Evolutionary conservation across 176 grass and related monocot genomes (phyloP).

Genomic region (Lolium multiflorum): DNA sequence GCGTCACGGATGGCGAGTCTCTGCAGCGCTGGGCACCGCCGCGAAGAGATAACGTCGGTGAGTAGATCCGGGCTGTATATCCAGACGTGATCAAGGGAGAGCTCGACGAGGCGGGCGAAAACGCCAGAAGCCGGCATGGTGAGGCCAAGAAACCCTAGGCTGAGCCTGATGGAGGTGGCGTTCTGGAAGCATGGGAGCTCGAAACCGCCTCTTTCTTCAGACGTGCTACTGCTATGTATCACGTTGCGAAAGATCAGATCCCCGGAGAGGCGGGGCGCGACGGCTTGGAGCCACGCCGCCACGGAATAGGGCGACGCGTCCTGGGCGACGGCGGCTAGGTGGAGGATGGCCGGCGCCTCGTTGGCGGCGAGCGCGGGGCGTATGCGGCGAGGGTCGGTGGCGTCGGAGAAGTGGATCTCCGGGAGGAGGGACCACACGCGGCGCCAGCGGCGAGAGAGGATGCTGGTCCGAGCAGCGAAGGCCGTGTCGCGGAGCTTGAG

Average conservation of each 20-base stretch:
- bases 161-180: neutral
- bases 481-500: neutral
- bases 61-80: neutral
- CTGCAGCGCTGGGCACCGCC: neutral
- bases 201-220: neutral
- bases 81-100: neutral
- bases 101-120: constrained; percentile 2
- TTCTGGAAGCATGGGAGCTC: constrained; percentile 34
- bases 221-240: neutral
- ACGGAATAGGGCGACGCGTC: neutral
- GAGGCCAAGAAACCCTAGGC: neutral
- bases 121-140: neutral
- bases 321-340: neutral
- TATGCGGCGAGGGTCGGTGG: constrained; percentile 5
- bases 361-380: neutral
- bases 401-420: neutral
- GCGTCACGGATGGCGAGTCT: neutral
- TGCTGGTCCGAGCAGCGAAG: neutral
- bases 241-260: neutral
- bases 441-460: constrained; percentile 36
- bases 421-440: constrained; percentile 11
- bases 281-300: neutral
- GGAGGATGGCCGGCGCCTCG: neutral
- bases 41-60: neutral
- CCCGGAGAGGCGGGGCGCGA: constrained; percentile 19